A percentile compares a stretch with the other conserved stretches of the same genome.
Evolutionary conservation across 257 asterid species (phyloP).

Genomic region (Solanum bulbocastanum): DNA sequence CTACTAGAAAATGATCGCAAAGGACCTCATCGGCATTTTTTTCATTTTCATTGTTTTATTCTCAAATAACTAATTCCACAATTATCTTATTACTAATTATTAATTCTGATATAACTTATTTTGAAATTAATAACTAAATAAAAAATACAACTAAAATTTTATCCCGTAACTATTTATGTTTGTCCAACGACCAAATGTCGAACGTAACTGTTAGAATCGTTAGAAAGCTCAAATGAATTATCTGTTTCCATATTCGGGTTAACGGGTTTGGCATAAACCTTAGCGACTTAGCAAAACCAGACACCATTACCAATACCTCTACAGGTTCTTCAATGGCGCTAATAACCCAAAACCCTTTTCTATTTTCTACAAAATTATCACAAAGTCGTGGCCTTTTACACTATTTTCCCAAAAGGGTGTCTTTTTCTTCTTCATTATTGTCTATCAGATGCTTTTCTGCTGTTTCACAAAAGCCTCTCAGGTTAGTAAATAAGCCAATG

Average conservation of each 20-base stretch:
- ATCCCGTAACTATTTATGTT: too few relatives aligned
- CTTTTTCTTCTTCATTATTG: neutral
- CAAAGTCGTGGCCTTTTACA: neutral
- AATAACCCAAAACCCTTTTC: neutral
- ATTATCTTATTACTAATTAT: too few relatives aligned
- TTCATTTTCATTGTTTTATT: too few relatives aligned
- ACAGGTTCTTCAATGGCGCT: neutral
- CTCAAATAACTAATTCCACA: too few relatives aligned
- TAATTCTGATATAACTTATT: too few relatives aligned
- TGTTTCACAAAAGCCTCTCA: constrained; percentile 17
- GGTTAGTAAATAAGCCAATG: constrained; percentile 5
- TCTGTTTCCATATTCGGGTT: neutral
- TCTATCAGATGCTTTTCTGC: constrained; percentile 6
- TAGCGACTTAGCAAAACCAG: neutral
- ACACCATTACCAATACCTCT: neutral
- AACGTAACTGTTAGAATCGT: too few relatives aligned
- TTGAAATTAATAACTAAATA: too few relatives aligned
- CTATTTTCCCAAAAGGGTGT: neutral
- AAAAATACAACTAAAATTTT: too few relatives aligned
- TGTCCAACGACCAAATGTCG: too few relatives aligned
- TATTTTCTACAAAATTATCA: neutral
- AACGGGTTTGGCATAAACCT: neutral
- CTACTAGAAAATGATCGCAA: too few relatives aligned
- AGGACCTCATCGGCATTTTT: too few relatives aligned
- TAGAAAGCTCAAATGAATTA: neutral